Base-by-base conservation (phyloP, 2,329 filamentous ascomycete genomes). In the Microsporum audouinii region DNA sequence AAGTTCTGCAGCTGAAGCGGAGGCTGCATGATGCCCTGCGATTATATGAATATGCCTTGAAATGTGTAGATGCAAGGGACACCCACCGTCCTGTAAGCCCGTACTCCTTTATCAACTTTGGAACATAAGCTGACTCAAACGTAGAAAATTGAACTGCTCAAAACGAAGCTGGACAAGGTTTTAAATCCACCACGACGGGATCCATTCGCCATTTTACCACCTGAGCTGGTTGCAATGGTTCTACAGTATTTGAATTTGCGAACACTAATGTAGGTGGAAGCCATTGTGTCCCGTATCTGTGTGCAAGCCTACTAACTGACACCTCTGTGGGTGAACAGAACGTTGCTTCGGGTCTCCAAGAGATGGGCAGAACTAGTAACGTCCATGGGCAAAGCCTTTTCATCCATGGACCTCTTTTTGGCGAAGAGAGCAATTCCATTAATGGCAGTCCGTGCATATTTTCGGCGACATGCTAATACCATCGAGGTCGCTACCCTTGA, bases 21-120 rank as follows among this genome's bases (percentile, higher is more conserved):
- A 83, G 81, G 66, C 69, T 72, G 1, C 75, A 78, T n/a, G 78
- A 77, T 29, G 84, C 84, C 4, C 66, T 82, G 10, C 76, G 79
- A 8, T 78, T 84, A 29, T 85, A 84, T 70, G 75, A 78, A 31
- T 80, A 82, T 67, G 84, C 81, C n/a, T 71, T 85, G 64, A 80
- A 79, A 63, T 76, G 73, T 53, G 73, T 84, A 23, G 72, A 76
- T 7, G 67, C 72, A n/a, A 69, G 73, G 34, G 72, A 78, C 60
- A 63, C 69, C 6, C 64, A 69, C 23, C 68, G 70, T 60, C 66
- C 66, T 63, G 73, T 73, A 56, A 61, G 66, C 1, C 5, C 10
- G 1, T 33, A 27, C 29, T 27, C 43, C 7, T 7, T 14, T 8
- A 34, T 14, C 65, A 6, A n/a, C 58, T 43, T 58, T 63, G 60